phyloP scores from a whole-genome alignment of 352 stramenopile genomes.

The Peronosclerospora sorghi region DNA sequence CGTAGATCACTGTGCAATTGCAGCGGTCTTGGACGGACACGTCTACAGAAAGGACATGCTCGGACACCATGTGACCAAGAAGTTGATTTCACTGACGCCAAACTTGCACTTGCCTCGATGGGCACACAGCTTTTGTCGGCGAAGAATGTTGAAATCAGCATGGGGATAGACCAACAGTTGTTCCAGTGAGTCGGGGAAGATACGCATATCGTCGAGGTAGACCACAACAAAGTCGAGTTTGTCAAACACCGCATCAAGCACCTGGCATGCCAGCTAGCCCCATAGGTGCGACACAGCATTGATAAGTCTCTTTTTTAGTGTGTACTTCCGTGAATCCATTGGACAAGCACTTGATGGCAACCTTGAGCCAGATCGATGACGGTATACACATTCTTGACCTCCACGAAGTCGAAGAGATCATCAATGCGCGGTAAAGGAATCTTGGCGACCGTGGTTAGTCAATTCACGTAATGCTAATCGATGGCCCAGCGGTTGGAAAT shows the following conservation, averaged over 20 bases:
- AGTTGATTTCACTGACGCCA: not conserved
- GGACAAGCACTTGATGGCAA: constrained; percentile 22
- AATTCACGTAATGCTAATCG: constrained; percentile 12
- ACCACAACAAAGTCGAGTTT: not conserved
- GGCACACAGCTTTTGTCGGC: not conserved
- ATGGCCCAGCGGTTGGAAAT: constrained; percentile 8
- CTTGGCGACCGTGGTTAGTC: constrained; percentile 1
- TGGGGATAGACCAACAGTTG: not conserved
- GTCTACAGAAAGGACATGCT: constrained; percentile 13
- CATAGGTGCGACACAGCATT: not conserved
- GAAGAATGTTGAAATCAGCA: not conserved
- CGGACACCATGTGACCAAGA: constrained; percentile 2
- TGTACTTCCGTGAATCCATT: constrained; percentile 23
- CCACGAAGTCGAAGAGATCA: constrained; percentile 7
- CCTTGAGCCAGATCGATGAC: constrained; percentile 19
- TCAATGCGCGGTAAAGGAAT: constrained; percentile 7
- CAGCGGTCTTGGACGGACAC: constrained; percentile 10
- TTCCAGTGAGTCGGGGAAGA: not conserved
- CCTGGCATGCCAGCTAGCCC: not conserved
- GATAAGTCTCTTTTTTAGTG: constrained; percentile 18
- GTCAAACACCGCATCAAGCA: not conserved
- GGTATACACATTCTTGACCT: not conserved
- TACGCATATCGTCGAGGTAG: not conserved
- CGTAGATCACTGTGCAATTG: constrained; percentile 14
- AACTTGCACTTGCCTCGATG: not conserved